Percentiles rank a stretch among this genome's conserved stretches.
phyloP scores from a whole-genome alignment of 352 stramenopile species.

The Aphanomyces euteiches region DNA sequence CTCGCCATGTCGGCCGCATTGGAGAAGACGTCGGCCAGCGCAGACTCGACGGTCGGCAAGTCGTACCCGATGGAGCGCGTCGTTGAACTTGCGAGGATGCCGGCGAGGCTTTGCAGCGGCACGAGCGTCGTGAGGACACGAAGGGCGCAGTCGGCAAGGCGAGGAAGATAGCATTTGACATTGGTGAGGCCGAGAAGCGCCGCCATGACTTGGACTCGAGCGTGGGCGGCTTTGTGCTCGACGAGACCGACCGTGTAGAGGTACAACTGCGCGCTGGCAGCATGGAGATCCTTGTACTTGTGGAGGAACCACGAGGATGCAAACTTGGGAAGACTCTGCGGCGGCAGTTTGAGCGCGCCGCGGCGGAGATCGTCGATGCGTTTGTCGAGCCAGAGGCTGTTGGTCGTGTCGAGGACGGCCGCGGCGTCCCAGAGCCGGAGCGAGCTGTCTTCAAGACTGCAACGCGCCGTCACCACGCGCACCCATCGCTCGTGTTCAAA shows the following conservation, averaged over 20 bases:
- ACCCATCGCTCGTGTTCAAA: constrained; percentile 23
- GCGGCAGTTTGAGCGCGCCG: neutral
- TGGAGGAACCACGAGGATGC: constrained; percentile 13
- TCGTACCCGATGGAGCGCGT: constrained; percentile 4
- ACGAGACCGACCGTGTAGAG: constrained; percentile 18
- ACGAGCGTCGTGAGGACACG: constrained; percentile 9
- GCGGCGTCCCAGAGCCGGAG: neutral
- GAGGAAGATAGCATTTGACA: neutral
- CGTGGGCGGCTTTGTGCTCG: neutral
- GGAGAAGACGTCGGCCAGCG: constrained; percentile 20
- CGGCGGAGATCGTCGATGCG: neutral
- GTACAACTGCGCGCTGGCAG: constrained; percentile 18
- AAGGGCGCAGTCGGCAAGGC: constrained; percentile 17
- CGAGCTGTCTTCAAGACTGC: neutral
- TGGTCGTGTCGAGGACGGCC: constrained; percentile 5
- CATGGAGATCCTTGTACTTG: neutral
- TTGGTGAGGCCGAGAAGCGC: constrained; percentile 9
- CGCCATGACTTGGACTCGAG: constrained; percentile 18
- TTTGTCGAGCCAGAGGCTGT: constrained; percentile 15
- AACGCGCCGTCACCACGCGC: neutral
- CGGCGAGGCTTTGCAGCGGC: constrained; percentile 18
- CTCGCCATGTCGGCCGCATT: neutral
- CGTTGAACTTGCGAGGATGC: neutral
- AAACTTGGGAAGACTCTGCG: constrained; percentile 24
- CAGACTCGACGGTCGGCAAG: neutral